Conservation (phyloP, 1,139 yeast genomes). For the Hansenula lynferdii region DNA sequence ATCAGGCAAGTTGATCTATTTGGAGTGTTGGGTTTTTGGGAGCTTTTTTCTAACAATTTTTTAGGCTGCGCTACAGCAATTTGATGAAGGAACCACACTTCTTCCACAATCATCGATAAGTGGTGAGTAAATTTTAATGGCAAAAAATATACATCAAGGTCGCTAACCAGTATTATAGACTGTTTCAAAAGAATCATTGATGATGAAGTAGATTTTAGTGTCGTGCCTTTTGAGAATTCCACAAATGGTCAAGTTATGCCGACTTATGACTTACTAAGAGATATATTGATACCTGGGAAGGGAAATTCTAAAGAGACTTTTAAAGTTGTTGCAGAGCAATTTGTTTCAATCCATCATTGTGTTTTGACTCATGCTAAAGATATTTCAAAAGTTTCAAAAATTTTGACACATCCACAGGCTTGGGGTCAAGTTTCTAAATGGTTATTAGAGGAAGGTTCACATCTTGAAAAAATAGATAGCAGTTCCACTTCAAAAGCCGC, state of each 20-base stretch:
- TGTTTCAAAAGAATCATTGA: conserved; percentile 54
- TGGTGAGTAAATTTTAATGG: conserved; percentile 18
- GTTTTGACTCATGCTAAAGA: conserved; percentile 48
- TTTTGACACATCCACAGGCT: conserved; percentile 95
- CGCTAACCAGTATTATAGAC: conserved; percentile 24
- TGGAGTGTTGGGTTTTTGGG: too few species aligned
- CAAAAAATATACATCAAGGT: too few species aligned
- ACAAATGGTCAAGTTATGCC: conserved; percentile 91
- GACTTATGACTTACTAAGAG: conserved; percentile 77
- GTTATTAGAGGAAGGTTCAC: conserved; percentile 33
- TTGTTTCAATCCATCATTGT: conserved; percentile 79
- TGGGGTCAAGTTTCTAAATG: conserved; percentile 86
- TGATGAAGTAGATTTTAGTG: conserved; percentile 54
- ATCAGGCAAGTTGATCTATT: conserved; percentile 64
- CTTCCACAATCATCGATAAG: conserved; percentile 25
- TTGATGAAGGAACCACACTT: conserved; percentile 34
- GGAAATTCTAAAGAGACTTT: conserved; percentile 28
- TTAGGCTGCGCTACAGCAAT: conserved; percentile 76
- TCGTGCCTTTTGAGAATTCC: conserved; percentile 93
- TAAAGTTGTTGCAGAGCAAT: conserved; percentile 68
- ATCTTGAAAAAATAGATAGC: conserved; percentile 53
- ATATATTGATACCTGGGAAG: conserved; percentile 39
- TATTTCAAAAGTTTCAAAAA: conserved; percentile 41
- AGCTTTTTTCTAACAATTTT: conserved; percentile 12
- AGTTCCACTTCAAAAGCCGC: conserved; percentile 87